phyloP scores from a whole-genome alignment of 2,329 filamentous ascomycete species.

The Geosmithia putterillii region DNA sequence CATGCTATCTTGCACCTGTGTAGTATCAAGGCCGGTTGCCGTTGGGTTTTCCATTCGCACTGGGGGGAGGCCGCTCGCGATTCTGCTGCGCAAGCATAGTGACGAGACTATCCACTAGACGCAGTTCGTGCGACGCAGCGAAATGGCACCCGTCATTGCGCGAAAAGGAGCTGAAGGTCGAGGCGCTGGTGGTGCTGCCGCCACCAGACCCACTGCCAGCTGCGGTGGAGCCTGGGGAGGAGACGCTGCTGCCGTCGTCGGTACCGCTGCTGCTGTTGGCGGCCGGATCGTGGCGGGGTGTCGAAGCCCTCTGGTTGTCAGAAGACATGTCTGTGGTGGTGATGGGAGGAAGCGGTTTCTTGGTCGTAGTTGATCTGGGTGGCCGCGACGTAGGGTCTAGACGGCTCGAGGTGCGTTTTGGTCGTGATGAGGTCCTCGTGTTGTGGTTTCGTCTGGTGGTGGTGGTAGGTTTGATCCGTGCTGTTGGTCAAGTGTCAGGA shows the following conservation, averaged over 20 bases:
- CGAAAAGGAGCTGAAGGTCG: background rate
- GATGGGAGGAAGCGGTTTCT: background rate
- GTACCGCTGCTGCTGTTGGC: background rate
- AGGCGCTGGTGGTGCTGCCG: background rate
- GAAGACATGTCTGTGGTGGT: background rate
- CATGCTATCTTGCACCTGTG: too few relatives aligned
- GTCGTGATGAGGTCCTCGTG: background rate
- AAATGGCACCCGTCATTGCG: conserved; percentile 1
- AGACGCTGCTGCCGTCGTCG: background rate
- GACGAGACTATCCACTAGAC: conserved; percentile 3
- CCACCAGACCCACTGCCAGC: background rate
- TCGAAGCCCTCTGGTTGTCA: background rate
- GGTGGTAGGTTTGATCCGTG: background rate
- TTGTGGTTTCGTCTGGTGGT: background rate
- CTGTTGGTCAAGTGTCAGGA: background rate
- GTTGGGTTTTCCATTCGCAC: background rate
- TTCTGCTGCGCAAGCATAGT: conserved; percentile 3
- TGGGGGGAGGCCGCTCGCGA: background rate
- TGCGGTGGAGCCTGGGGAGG: background rate
- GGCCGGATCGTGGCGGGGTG: background rate
- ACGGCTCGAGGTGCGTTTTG: background rate
- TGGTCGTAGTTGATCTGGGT: background rate
- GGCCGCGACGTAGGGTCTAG: background rate
- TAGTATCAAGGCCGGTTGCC: background rate
- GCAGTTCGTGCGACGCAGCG: conserved; percentile 1